Base-by-base conservation (phyloP, 768 basidiomycete genomes). In the Sarcomyxa edulis region DNA sequence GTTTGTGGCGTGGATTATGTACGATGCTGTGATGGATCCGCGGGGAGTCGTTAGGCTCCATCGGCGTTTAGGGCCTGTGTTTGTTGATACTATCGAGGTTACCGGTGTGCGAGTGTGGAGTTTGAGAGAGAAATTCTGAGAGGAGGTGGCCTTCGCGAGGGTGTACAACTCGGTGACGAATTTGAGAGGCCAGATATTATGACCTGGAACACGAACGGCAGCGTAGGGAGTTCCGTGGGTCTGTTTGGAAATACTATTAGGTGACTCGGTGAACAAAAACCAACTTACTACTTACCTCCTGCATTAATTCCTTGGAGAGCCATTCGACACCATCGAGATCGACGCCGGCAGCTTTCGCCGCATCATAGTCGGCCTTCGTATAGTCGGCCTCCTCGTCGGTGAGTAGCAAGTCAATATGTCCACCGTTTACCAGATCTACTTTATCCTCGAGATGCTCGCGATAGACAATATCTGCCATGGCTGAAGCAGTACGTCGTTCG, bases 1-100 rank as follows among this genome's bases (percentile, higher is more conserved):
- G 49, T 96, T 96, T 7, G 89, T 93, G 0, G 88, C 89, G 53
- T 93, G 89, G 4, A 96, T 64, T 30, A 95, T 73, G 43, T 80
- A 77, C 14, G 66, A 58, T 45, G 84, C 80, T 4, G 53, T 28
- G 15, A 91, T 55, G 1, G 51, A 46, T 1, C 92, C 90, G n/a
- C 88, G 73, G 1, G 79, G 71, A 0, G 90, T 93, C 4, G 54
- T 47, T 9, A 86, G 55, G 0, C 51, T 51, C 82, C 82, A 87
- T 3, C 64, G 62, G 9, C 64, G 66, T 7, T 31, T 22, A 34
- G 46, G 27, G 20, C 28, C 33, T 3, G 27, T 23, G 22, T 32
- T 12, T 6, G 38, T 26, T 8, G 52, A 36, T 7, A 40, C 21
- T 26, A 81, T 65, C 28, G 64, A 59, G 4, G 63, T 75, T 20